Conservation (phyloP, 2,329 filamentous ascomycete genomes). For the Fusarium sp. region DNA sequence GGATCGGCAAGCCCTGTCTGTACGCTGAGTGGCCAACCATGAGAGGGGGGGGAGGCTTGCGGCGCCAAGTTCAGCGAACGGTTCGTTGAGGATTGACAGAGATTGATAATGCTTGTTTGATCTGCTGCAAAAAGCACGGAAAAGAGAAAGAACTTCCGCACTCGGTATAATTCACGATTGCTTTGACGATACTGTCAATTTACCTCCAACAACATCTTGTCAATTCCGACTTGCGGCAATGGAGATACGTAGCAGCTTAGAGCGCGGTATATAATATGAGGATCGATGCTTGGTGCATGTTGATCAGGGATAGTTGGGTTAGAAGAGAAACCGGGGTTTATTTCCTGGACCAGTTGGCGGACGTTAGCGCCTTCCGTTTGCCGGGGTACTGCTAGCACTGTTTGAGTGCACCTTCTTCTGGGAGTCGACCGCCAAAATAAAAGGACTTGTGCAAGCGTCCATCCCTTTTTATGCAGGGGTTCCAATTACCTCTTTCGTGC, state of each 20-base stretch:
- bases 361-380: conserved; percentile 18
- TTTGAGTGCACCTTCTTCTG: conserved; percentile 26
- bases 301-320: conserved; percentile 42
- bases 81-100: conserved; percentile 27
- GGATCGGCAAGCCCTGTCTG: conserved; percentile 37
- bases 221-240: neutral
- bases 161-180: neutral
- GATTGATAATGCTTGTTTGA: conserved; percentile 7
- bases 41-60: conserved; percentile 16
- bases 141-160: conserved; percentile 9
- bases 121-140: conserved; percentile 2
- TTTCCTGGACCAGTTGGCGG: conserved; percentile 14
- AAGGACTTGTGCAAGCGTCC: conserved; percentile 31
- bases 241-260: conserved; percentile 1
- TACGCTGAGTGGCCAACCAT: conserved; percentile 33
- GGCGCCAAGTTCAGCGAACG: conserved; percentile 41
- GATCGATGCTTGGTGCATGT: conserved; percentile 43
- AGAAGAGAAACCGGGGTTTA: conserved; percentile 27
- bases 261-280: conserved; percentile 32
- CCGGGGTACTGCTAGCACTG: conserved; percentile 9
- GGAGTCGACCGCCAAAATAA: conserved; percentile 21
- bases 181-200: neutral
- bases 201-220: conserved; percentile 20
- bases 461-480: conserved; percentile 12
- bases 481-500: neutral